phyloP scores from a whole-genome alignment of 495 filamentous ascomycete species.

The Penicillium subrubescens region DNA sequence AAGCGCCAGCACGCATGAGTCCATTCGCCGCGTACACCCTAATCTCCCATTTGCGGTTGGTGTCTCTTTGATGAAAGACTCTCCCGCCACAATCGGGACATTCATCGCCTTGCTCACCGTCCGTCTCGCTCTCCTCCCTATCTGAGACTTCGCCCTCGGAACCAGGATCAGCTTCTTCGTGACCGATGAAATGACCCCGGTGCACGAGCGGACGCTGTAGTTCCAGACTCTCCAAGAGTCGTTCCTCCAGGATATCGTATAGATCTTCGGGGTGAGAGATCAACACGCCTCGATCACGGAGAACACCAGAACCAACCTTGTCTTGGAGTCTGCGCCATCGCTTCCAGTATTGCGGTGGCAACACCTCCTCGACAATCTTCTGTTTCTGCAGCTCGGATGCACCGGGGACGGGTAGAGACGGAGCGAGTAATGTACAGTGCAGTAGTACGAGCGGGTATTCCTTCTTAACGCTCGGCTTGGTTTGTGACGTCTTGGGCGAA shows the following conservation, averaged over 20 bases:
- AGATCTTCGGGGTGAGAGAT: constrained; percentile 88
- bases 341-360: constrained; percentile 61
- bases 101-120: constrained; percentile 47
- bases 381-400: constrained; percentile 43
- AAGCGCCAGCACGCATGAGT: constrained; percentile 86
- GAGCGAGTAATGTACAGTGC: constrained; percentile 80
- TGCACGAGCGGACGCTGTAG: constrained; percentile 71
- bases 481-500: constrained; percentile 47
- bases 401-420: constrained; percentile 67
- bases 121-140: constrained; percentile 34
- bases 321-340: constrained; percentile 77
- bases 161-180: constrained; percentile 36
- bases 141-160: constrained; percentile 40
- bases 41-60: constrained; percentile 71
- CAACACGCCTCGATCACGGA: constrained; percentile 78
- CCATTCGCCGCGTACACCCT: constrained; percentile 93
- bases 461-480: constrained; percentile 59
- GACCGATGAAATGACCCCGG: constrained; percentile 69
- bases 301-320: constrained; percentile 70
- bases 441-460: constrained; percentile 81
- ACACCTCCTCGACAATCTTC: constrained; percentile 55
- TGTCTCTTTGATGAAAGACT: constrained; percentile 51
- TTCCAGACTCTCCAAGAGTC: constrained; percentile 85
- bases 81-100: constrained; percentile 63
- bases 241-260: constrained; percentile 89